phyloP scores from a whole-genome alignment of 2,329 filamentous ascomycete genomes.

The Apiospora sp. region DNA sequence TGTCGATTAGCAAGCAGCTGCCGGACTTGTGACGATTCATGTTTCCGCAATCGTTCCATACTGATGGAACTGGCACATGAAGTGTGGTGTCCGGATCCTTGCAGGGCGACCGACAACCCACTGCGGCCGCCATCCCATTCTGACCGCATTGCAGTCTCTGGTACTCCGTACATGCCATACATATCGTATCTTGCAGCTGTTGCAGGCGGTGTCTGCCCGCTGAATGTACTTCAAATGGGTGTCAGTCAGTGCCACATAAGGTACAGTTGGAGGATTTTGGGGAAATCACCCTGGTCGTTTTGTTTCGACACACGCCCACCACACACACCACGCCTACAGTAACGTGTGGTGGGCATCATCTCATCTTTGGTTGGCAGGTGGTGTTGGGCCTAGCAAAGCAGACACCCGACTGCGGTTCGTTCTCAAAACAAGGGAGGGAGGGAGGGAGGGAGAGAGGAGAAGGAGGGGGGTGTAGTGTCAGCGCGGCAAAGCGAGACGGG shows the following conservation, averaged over 20 bases:
- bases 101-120: not conserved
- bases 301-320: constrained; percentile 6
- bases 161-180: not conserved
- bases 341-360: constrained; percentile 7
- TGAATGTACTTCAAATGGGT: not conserved
- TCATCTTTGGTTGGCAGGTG: constrained; percentile 5
- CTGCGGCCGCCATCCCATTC: constrained; percentile 6
- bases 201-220: not conserved
- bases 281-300: not conserved
- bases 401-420: constrained; percentile 21
- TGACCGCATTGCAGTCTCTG: not conserved
- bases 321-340: not conserved
- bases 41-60: constrained; percentile 18
- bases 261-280: not conserved
- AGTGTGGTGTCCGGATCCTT: constrained; percentile 8
- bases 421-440: constrained; percentile 17
- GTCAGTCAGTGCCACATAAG: not conserved
- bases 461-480: not conserved
- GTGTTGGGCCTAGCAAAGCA: constrained; percentile 14
- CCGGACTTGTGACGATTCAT: constrained; percentile 21
- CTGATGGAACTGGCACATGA: not conserved
- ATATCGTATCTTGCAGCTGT: constrained; percentile 10
- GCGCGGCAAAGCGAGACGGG: constrained; percentile 12
- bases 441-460: not conserved
- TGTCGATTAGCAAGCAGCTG: constrained; percentile 5